Base-by-base conservation (phyloP, 2,329 filamentous ascomycete genomes). In the Emmonsiellopsis sp. region DNA sequence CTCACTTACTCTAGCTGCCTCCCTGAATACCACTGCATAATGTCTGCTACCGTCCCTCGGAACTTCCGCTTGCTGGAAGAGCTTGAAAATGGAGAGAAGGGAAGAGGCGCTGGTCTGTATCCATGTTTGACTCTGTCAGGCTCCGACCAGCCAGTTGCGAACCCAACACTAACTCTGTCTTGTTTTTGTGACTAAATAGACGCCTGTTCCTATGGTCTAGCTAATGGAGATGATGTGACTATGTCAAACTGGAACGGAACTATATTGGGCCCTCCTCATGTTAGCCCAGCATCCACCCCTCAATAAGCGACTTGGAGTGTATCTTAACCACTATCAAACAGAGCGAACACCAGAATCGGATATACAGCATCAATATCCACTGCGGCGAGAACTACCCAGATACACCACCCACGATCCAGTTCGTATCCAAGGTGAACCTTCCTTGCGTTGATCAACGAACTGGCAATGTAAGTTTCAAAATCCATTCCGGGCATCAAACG, bases 231-330 rank as follows among this genome's bases (percentile, higher is more conserved):
- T 67, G 93, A 98, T 66, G 81, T 96, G 59, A 82, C 93, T 71
- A 95, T 98, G 91, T 92, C 87, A 59, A 90, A 96, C 77, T 98
- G 93, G 93, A 95, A 95, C 66, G 93, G 92, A 65, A 98, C 93
- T 13, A 97, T 98, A 60, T 84, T 96, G 49, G 93, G 93, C 1
- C 93, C 93, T 62, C 92, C 93, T 69, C 91, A 97, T 71, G 93
- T 96, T 78, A 66, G 87, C 75, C 17, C 6, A 14, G 37, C 51
- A 11, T 39, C 11, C 2, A 10, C 13, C 32, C 8, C 17, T 46
- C 42, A 34, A n/a, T 9, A 32, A 47, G 9, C 44, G 45, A 13
- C 42, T 51, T 31, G 51, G 14, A 45, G 40, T 43, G 52, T 42
- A 49, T 48, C 40, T 27, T 39, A 34, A 53, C 43, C 21, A 36